Evolutionary conservation across 108 stramenopile genomes (phyloP).

Genomic region (Poteriospumella lacustris): DNA sequence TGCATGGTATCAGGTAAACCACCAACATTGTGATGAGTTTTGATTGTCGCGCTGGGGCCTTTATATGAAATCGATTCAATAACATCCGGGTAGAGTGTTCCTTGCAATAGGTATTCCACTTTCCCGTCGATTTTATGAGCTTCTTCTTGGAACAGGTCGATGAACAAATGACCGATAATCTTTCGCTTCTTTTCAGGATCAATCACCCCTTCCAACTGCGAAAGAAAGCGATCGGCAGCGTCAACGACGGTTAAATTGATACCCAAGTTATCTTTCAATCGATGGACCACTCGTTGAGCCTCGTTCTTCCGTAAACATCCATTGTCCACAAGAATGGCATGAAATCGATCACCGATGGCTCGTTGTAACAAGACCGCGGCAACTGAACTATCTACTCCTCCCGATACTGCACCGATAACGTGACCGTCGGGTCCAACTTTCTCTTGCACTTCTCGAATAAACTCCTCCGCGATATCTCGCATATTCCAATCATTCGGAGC

Average conservation of each 20-base stretch:
- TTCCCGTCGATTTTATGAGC: constrained; percentile 69
- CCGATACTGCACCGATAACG: constrained; percentile 96
- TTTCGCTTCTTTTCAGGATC: constrained; percentile 96
- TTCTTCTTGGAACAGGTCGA: constrained; percentile 94
- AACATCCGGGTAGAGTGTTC: constrained; percentile 97
- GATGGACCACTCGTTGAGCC: constrained; percentile 68
- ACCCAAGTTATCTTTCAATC: constrained; percentile 66
- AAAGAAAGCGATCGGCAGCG: constrained; percentile 85
- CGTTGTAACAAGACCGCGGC: constrained; percentile 90
- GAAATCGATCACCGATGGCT: constrained; percentile 93
- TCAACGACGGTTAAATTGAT: constrained; percentile 88
- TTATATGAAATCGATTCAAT: constrained; percentile 97
- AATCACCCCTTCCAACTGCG: constrained; percentile 68
- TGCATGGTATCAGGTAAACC: constrained; percentile 90
- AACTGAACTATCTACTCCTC: constrained; percentile 98
- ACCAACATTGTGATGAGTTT: constrained; percentile 99
- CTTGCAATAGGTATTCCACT: constrained; percentile 66
- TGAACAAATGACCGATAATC: constrained; percentile 92
- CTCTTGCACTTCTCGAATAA: constrained; percentile 70
- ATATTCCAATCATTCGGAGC: constrained; percentile 89
- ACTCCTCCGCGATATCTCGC: constrained; percentile 89
- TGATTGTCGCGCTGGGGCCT: constrained; percentile 94
- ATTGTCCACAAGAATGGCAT: constrained; percentile 96
- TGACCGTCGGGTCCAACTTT: constrained; percentile 79
- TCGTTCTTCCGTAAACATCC: constrained; percentile 94